Base-by-base conservation (phyloP, 2,329 filamentous ascomycete genomes). In the Chalaropsis thielavioides region DNA sequence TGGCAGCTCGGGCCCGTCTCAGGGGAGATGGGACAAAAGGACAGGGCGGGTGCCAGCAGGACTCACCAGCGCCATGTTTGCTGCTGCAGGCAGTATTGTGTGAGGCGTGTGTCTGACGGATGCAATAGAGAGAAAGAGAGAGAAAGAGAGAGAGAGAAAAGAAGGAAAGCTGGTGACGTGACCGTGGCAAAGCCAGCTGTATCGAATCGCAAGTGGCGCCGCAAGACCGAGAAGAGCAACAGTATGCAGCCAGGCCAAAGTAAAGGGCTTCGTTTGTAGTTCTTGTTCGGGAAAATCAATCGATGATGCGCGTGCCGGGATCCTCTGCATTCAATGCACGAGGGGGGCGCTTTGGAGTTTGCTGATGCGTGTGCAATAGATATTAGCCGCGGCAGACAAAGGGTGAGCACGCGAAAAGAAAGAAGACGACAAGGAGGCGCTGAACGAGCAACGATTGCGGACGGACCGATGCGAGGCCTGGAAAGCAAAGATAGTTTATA, bases 61-160 rank as follows among this genome's bases (percentile, higher is more conserved):
- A 59, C 64, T 24, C 61, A 65, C 64, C 59, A 65, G 41, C 17
- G 64, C 64, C 64, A 65, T 65, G 35, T 38, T 62, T 64, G 17
- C 17, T 61, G 27, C 17, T 17, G 15, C 10, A 27, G 19, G 58
- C 13, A n/a, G 10, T 46, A 60, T 17, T 46, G 44, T 46, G 11
- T 19, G 44, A 22, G n/a, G 44, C 44, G 22, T n/a, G 22, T 22
- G 44, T 46, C 10, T 10, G 22, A 51, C 11, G 46, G 46, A 11
- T 19, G 24, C n/a, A 51, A 22, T 51, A 19, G 17, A 51, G 22
- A 22, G n/a, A 8, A 54, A 22, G 22, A 13, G 49, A 15, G 15
- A 7, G 10, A 11, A 1, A n/a, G 24, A 2, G 49, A 22, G 49
- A 27, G 40, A 10, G 8, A 41, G 40, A 41, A 41, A 10, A 41